Percentiles rank a stretch among this genome's conserved stretches.
Conservation (phyloP, 2,329 filamentous ascomycete genomes). For the Trichoderma koningii region DNA sequence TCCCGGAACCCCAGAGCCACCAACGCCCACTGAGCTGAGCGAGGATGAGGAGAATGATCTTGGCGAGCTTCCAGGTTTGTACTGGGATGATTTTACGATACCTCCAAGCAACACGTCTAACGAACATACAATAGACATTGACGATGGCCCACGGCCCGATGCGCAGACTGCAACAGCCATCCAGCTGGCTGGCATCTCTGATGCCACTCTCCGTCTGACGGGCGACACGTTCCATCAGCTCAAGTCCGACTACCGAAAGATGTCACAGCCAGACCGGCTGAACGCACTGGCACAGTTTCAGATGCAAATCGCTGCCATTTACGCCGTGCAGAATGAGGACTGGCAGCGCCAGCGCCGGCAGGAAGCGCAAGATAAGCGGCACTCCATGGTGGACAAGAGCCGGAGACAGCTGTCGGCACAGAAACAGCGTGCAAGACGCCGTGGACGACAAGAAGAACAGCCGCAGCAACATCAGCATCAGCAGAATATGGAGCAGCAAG, state of each 20-base stretch:
- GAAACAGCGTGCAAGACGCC: slow-evolving; percentile 33
- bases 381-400: slow-evolving; percentile 43
- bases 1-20: slow-evolving; percentile 47
- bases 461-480: slow-evolving; percentile 33
- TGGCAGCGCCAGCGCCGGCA: slow-evolving; percentile 45
- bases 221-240: slow-evolving; percentile 50
- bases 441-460: slow-evolving; percentile 35
- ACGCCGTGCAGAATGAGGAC: slow-evolving; percentile 50
- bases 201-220: slow-evolving; percentile 43
- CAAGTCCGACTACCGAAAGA: slow-evolving; percentile 48
- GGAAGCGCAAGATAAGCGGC: slow-evolving; percentile 44
- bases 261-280: slow-evolving; percentile 45
- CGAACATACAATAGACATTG: slow-evolving; percentile 14
- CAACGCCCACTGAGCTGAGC: slow-evolving; percentile 39
- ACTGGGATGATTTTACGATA: not conserved
- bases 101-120: not conserved
- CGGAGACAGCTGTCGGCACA: slow-evolving; percentile 35
- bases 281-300: slow-evolving; percentile 45
- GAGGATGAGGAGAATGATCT: slow-evolving; percentile 40
- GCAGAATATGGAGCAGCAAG: slow-evolving; percentile 31
- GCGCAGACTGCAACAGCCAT: slow-evolving; percentile 43
- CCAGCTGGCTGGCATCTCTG: slow-evolving; percentile 45
- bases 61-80: slow-evolving; percentile 31
- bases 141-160: slow-evolving; percentile 40
- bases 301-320: slow-evolving; percentile 48